Conservation (phyloP, 305 asterid genomes). For the Solanum aculeatissimum region DNA sequence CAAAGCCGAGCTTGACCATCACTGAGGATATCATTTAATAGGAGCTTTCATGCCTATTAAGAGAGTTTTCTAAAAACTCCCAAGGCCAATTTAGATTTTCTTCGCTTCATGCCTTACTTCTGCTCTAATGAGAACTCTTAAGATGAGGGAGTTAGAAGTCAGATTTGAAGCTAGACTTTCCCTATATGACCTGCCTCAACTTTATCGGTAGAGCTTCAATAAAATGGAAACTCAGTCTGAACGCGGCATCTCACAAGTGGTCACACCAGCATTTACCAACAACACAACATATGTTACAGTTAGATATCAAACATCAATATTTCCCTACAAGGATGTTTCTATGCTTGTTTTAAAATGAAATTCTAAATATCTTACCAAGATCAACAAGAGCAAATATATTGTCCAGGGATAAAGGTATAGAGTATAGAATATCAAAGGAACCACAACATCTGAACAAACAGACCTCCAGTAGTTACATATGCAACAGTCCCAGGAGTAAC, state of each 20-base stretch:
- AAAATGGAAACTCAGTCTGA: neutral
- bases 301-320: neutral
- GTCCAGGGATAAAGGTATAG: neutral
- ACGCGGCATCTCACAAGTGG: neutral
- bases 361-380: neutral
- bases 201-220: neutral
- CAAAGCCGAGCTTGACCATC: neutral
- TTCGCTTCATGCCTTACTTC: too few relatives aligned
- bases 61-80: neutral
- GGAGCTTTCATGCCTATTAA: neutral
- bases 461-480: constrained; percentile 92
- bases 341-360: neutral
- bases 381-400: neutral
- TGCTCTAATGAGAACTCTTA: too few relatives aligned
- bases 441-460: constrained; percentile 4
- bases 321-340: neutral
- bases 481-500: constrained; percentile 76
- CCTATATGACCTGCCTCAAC: neutral
- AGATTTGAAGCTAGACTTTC: too few relatives aligned
- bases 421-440: neutral
- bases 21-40: neutral
- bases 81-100: neutral
- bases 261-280: neutral
- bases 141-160: too few relatives aligned
- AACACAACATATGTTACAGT: neutral